Base-by-base conservation (phyloP, 345 rosid species). In the Salix brachista region DNA sequence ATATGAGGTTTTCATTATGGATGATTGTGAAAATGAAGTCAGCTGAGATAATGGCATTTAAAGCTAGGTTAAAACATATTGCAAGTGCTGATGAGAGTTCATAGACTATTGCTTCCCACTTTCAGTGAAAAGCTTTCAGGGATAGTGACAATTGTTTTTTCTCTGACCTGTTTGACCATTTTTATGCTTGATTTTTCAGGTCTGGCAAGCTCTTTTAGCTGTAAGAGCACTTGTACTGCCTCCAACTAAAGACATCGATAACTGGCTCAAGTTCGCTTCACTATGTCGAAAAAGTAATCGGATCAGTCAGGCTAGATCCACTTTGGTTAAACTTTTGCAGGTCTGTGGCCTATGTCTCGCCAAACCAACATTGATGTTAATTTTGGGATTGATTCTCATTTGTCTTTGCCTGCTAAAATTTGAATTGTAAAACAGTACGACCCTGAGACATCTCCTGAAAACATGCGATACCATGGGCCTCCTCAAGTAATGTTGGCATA, bases 401-500 rank as follows among this genome's bases (percentile, higher is more conserved):
- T 72, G 73, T 36, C 19, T 72, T 52, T 75, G 26, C 67, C 18
- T 69, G 19, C 50, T 75, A 64, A 58, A 74, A 67, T 62, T 83
- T 36, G 6, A 9, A 28, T 81, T 70, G 25, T 76, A 65, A 65
- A 54, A 54, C 80, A 96, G 99, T 96, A 90, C 81, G 99, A 96
- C 84, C 99, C 98, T 18, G 99, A 96, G 83, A 81, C 85, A 77
- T 87, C 87, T 75, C 87, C 90, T 65, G 94, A 94, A 79, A 86
- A 83, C 82, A 85, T 88, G 76, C 88, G 82, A 62, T 93, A 88
- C 83, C 92, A 88, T 73, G 98, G 97, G 65, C 97, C 96, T 76
- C 97, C 99, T 73, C 97, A 96, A 91, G 99, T 96, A 78, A 91
- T 93, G 90, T 87, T 92, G 70, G 94, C 92, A 72, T 96, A 96